Percentiles rank a stretch among this genome's conserved stretches.
Conservation (phyloP, 192 early-diverging fungal species). For the Coemansia sp. region DNA sequence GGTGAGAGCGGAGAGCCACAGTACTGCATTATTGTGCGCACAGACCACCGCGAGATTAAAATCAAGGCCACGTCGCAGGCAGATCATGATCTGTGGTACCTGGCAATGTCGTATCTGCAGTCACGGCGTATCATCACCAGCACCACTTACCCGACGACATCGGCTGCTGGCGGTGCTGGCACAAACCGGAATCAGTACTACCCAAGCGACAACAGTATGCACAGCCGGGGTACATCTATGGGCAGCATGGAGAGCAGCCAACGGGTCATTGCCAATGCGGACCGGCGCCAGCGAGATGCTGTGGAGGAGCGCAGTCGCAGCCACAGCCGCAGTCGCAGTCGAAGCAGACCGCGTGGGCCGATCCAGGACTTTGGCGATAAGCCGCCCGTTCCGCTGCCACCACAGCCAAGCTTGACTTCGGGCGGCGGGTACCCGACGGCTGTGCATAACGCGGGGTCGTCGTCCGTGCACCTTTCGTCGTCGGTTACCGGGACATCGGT, state of each 20-base stretch:
- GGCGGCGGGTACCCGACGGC: background rate
- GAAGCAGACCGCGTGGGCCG: slow-evolving; percentile 18
- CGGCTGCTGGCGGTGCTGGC: slow-evolving; percentile 4
- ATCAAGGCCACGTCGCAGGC: slow-evolving; percentile 66
- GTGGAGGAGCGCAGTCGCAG: slow-evolving; percentile 41
- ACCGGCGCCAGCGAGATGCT: slow-evolving; percentile 27
- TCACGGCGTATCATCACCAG: slow-evolving; percentile 54
- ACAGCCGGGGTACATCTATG: slow-evolving; percentile 32
- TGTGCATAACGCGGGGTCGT: slow-evolving; percentile 7
- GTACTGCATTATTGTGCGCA: slow-evolving; percentile 66
- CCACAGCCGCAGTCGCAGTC: slow-evolving; percentile 31
- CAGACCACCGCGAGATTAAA: slow-evolving; percentile 72
- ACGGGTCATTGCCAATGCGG: slow-evolving; percentile 35
- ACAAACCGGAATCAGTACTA: slow-evolving; percentile 6
- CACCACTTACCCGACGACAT: slow-evolving; percentile 39
- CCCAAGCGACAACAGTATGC: slow-evolving; percentile 36
- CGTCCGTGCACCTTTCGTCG: slow-evolving; percentile 4
- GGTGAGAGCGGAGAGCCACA: slow-evolving; percentile 47
- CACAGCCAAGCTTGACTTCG: slow-evolving; percentile 8
- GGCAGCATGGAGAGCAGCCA: slow-evolving; percentile 38
- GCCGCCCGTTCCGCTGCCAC: slow-evolving; percentile 15
- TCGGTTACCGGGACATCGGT: slow-evolving; percentile 7
- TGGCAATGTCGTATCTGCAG: slow-evolving; percentile 58
- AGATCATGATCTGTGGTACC: slow-evolving; percentile 73
- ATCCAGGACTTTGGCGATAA: slow-evolving; percentile 3